These are phyloP conservation scores for Akanthomyces lecanii DNA, from an alignment of 2,329 filamentous ascomycete genomes.

Conservation along the genomic window DNA sequence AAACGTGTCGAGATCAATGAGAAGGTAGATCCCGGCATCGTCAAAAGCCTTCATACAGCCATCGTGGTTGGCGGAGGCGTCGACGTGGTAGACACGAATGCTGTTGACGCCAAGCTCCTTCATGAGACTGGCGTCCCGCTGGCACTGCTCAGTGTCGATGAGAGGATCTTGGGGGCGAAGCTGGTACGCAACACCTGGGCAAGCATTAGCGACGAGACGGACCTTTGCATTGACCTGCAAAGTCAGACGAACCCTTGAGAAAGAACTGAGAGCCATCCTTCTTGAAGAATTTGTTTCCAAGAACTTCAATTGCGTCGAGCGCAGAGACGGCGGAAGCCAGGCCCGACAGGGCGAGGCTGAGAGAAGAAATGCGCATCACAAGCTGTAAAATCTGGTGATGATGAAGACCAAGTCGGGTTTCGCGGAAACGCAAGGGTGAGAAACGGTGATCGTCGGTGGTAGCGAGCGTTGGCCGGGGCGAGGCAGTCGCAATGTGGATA, in stretches of 20 bases:
- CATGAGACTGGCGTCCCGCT: constrained; percentile 72
- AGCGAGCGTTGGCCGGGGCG: background rate
- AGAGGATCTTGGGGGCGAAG: constrained; percentile 66
- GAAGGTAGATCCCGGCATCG: constrained; percentile 76
- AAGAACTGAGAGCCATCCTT: constrained; percentile 77
- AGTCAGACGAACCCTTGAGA: constrained; percentile 61
- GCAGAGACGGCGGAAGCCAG: constrained; percentile 33
- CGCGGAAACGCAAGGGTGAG: background rate
- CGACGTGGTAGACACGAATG: constrained; percentile 86
- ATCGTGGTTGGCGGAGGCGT: constrained; percentile 64
- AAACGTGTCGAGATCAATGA: constrained; percentile 79
- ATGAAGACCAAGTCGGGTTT: background rate
- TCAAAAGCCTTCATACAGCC: constrained; percentile 78
- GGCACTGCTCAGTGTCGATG: constrained; percentile 69
- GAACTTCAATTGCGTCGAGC: constrained; percentile 47
- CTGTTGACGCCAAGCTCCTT: constrained; percentile 74
- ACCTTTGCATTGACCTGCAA: background rate
- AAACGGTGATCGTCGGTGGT: background rate
- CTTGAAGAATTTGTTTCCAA: constrained; percentile 82
- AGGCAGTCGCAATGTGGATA: constrained; percentile 10
- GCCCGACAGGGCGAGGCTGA: constrained; percentile 33
- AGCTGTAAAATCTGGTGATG: background rate
- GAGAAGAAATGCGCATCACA: constrained; percentile 37
- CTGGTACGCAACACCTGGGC: constrained; percentile 70
- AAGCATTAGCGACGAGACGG: background rate